Evolutionary conservation across 2,329 filamentous ascomycete species (phyloP), one percentile per base, ranked within the genome.

Genomic region (Aspergillus costaricaensis): DNA sequence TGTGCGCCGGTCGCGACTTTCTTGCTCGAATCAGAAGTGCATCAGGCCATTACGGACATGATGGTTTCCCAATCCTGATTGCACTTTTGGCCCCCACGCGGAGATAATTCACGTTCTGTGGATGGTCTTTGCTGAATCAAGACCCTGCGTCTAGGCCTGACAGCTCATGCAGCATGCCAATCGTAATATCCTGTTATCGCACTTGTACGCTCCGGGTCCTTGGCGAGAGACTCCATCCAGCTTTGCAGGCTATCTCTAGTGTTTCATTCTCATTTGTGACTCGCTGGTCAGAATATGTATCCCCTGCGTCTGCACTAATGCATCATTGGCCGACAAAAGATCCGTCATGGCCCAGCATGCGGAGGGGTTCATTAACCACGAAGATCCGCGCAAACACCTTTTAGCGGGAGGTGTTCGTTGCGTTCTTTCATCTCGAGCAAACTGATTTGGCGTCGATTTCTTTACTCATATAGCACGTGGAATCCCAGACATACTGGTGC

Each of bases 91-190:
- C 41, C 21, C 10, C 10, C 32, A 36, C 32, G 32, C 32, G 10
- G 32, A 5, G 5, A 44, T 23, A 1, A 44, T 14, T 6, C 41
- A 23, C 10, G 25, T 9, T 12, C 5, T 32, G 8, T 23, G 7
- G 21, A 19, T 50, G 10, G 25, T 50, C 17, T 50, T 19, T 27
- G n/a, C 47, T 12, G 4, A 19, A 14, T 25, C 1, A 32, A 30
- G 47, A 27, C 25, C 47, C 15, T 21, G 41, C 19, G 19, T 23
- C 41, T 44, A 23, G 41, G 19, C 41, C 25, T 32, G 25, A 8
- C 44, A 49, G 14, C 47, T 50, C n/a, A 25, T 50, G 47, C 47
- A 50, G 15, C 25, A 32, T 50, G 47, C 47, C 47, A 50, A 50
- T 50, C 47, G 14, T 50, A 25, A 50, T 50, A n/a, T 50, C 10